phyloP scores from a whole-genome alignment of 1,284 basidiomycete genomes.

The Fomes fomentarius region DNA sequence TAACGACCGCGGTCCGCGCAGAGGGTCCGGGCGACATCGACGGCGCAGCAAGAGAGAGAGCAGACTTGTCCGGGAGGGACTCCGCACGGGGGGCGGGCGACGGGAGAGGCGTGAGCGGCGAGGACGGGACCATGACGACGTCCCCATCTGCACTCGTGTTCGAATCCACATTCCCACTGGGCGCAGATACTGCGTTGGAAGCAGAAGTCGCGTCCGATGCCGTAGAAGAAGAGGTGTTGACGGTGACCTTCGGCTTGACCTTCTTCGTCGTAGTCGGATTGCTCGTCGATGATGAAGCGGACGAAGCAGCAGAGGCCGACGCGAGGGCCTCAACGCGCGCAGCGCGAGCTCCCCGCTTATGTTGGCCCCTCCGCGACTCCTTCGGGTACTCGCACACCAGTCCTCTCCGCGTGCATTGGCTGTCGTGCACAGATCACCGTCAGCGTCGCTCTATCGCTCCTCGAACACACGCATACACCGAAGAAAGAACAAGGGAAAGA shows the following conservation, averaged over 20 bases:
- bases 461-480: too few relatives aligned
- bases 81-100: conserved; percentile 2
- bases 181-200: neutral
- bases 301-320: conserved; percentile 2
- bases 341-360: conserved; percentile 41
- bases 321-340: conserved; percentile 27
- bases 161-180: too few relatives aligned
- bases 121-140: neutral
- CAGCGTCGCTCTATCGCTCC: too few relatives aligned
- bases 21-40: neutral
- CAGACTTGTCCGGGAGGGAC: neutral
- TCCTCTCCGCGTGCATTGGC: conserved; percentile 51
- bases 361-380: conserved; percentile 54
- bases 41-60: neutral
- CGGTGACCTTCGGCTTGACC: neutral
- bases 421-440: too few relatives aligned
- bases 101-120: conserved; percentile 19
- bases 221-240: neutral
- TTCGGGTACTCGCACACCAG: conserved; percentile 54
- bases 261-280: neutral
- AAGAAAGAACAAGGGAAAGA: too few relatives aligned
- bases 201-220: neutral
- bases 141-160: neutral
- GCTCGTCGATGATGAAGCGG: neutral
- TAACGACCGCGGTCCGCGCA: too few relatives aligned